phyloP scores from a whole-genome alignment of 495 filamentous ascomycete species.

The Trichoderma orchidacearum region DNA sequence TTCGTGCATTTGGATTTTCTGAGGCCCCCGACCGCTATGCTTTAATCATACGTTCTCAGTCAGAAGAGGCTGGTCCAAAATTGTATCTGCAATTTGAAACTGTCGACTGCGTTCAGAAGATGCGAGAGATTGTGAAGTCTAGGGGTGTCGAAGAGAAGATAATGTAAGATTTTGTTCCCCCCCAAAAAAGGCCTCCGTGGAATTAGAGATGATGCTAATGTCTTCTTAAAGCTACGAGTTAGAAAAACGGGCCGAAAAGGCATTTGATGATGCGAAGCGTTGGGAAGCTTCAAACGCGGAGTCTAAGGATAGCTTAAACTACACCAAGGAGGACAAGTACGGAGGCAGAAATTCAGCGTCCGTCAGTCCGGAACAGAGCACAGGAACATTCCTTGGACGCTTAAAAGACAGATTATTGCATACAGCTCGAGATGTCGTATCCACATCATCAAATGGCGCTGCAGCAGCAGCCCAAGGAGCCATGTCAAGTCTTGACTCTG shows the following conservation, averaged over 20 bases:
- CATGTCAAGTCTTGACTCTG: background rate
- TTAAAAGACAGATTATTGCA: background rate
- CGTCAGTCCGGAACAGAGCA: background rate
- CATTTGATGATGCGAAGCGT: background rate
- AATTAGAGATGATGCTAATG: background rate
- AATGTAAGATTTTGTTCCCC: background rate
- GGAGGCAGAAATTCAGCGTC: background rate
- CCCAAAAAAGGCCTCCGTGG: too few relatives aligned
- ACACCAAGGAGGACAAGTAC: background rate
- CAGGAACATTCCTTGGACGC: background rate
- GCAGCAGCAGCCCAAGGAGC: background rate
- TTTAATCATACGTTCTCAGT: background rate
- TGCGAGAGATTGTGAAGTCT: background rate
- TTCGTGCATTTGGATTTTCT: background rate
- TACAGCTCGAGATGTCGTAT: background rate
- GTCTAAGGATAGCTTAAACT: background rate
- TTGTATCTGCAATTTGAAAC: background rate
- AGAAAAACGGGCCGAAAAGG: background rate
- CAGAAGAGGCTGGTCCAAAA: background rate
- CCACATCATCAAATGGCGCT: background rate
- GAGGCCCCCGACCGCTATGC: background rate
- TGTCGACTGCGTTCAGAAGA: background rate
- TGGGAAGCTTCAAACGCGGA: background rate
- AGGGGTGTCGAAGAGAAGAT: background rate
- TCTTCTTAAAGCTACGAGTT: background rate